Evolutionary conservation across 495 filamentous ascomycete species (phyloP).

Genomic region (Aspergillus nanangensis): DNA sequence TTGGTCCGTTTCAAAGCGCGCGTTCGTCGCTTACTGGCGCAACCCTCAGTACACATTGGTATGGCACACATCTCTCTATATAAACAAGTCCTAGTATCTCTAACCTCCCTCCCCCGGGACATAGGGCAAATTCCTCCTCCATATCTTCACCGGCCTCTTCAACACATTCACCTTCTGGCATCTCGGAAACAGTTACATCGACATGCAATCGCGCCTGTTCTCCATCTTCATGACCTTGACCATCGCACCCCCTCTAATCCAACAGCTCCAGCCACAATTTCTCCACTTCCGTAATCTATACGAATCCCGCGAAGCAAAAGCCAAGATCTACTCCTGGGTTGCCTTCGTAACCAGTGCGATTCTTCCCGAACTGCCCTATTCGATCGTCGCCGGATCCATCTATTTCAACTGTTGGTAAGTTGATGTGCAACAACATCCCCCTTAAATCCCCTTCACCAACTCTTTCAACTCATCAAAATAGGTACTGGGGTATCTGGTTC

Average conservation of each 20-base stretch:
- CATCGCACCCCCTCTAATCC: slow-evolving; percentile 56
- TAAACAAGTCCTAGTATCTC: too few species aligned
- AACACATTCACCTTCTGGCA: slow-evolving; percentile 65
- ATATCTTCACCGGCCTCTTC: slow-evolving; percentile 62
- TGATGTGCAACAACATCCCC: too few species aligned
- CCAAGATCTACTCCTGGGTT: slow-evolving; percentile 50
- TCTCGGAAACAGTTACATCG: slow-evolving; percentile 50
- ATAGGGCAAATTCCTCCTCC: slow-evolving; percentile 56
- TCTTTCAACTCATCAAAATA: slow-evolving; percentile 3
- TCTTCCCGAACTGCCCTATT: slow-evolving; percentile 49
- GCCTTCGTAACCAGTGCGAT: slow-evolving; percentile 46
- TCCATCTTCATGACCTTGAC: slow-evolving; percentile 70
- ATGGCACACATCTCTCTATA: slow-evolving; percentile 3
- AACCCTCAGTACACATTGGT: slow-evolving; percentile 54
- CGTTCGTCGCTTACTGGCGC: slow-evolving; percentile 57
- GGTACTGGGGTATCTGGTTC: slow-evolving; percentile 52
- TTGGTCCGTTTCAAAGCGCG: slow-evolving; percentile 41
- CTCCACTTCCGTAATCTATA: slow-evolving; percentile 45
- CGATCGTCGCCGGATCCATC: slow-evolving; percentile 44
- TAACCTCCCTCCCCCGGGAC: too few species aligned
- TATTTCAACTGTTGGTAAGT: slow-evolving; percentile 58
- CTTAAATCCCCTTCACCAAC: background rate
- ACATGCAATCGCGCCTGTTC: slow-evolving; percentile 63
- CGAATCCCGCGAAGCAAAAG: slow-evolving; percentile 43
- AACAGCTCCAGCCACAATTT: slow-evolving; percentile 52